Percentiles rank a stretch among this genome's conserved stretches.
Evolutionary conservation across 75 land plant genomes (phyloP).

Genomic region (Selaginella moellendorffii): DNA sequence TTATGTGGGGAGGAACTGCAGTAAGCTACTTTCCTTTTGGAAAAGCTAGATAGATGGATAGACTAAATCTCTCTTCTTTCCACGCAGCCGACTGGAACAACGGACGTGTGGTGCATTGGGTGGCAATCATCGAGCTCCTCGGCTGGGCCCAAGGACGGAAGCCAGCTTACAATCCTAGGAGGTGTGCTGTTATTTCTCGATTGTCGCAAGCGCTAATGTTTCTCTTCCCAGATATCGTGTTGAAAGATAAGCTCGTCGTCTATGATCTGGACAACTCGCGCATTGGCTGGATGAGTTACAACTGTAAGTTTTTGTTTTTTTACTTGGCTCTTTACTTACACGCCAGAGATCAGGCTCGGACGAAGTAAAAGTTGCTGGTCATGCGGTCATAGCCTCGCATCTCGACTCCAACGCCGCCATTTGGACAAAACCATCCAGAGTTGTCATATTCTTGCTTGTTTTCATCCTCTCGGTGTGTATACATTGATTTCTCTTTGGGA

Average conservation of each 20-base stretch:
- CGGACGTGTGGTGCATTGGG: slow-evolving; percentile 8
- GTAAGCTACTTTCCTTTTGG: too few relatives aligned
- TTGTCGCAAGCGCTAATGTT: neutral
- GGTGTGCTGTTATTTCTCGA: neutral
- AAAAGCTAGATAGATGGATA: too few relatives aligned
- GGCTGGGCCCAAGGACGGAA: neutral
- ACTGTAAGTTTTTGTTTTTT: slow-evolving; percentile 40
- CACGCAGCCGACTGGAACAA: neutral
- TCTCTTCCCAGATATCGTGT: slow-evolving; percentile 54
- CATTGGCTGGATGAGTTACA: slow-evolving; percentile 74
- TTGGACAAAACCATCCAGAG: too few relatives aligned
- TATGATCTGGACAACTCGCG: slow-evolving; percentile 60
- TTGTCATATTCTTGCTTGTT: too few relatives aligned
- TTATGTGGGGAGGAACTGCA: slow-evolving; percentile 16
- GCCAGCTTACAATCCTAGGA: slow-evolving; percentile 9
- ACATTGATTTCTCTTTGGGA: too few relatives aligned
- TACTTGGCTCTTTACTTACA: neutral
- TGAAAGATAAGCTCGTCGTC: slow-evolving; percentile 78
- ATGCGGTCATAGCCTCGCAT: neutral
- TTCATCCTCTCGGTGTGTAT: too few relatives aligned
- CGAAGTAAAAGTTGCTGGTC: neutral
- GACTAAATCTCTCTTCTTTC: neutral
- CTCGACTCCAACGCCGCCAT: neutral
- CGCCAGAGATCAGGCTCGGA: neutral
- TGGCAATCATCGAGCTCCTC: slow-evolving; percentile 7